phyloP scores from a whole-genome alignment of 1,139 yeast species.

The Suhomyces anneliseae region DNA sequence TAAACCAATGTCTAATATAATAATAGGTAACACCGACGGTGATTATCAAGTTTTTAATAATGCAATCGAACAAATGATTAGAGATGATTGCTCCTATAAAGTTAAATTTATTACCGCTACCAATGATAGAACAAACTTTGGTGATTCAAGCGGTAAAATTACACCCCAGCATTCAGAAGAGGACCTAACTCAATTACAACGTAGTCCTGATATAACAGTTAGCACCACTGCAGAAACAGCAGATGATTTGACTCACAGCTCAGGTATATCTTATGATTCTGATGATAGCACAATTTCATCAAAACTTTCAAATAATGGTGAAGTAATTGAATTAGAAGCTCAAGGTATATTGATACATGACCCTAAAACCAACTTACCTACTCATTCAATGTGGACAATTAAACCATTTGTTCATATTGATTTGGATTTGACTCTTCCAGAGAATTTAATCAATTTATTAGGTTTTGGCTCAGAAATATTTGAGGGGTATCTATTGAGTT shows the following conservation, averaged over 20 bases:
- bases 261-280: slow-evolving; percentile 9
- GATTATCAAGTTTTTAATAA: slow-evolving; percentile 69
- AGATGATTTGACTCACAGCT: slow-evolving; percentile 5
- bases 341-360: slow-evolving; percentile 93
- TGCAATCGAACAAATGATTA: slow-evolving; percentile 70
- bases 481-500: slow-evolving; percentile 64
- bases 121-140: slow-evolving; percentile 24
- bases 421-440: slow-evolving; percentile 66
- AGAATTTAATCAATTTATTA: slow-evolving; percentile 62
- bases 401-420: slow-evolving; percentile 71
- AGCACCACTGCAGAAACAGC: neutral
- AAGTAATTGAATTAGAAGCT: slow-evolving; percentile 76
- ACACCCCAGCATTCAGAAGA: slow-evolving; percentile 31
- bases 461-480: slow-evolving; percentile 91
- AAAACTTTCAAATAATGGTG: slow-evolving; percentile 54
- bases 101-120: slow-evolving; percentile 69
- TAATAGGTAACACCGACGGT: slow-evolving; percentile 60
- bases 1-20: slow-evolving; percentile 61
- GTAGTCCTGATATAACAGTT: neutral
- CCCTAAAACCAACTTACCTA: slow-evolving; percentile 54
- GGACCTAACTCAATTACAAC: slow-evolving; percentile 8
- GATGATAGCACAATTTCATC: slow-evolving; percentile 27
- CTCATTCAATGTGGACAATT: slow-evolving; percentile 92
- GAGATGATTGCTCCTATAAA: slow-evolving; percentile 74
- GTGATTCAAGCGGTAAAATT: slow-evolving; percentile 19